Conservation (phyloP, 495 filamentous ascomycete species). For the Penicillium parvum region DNA sequence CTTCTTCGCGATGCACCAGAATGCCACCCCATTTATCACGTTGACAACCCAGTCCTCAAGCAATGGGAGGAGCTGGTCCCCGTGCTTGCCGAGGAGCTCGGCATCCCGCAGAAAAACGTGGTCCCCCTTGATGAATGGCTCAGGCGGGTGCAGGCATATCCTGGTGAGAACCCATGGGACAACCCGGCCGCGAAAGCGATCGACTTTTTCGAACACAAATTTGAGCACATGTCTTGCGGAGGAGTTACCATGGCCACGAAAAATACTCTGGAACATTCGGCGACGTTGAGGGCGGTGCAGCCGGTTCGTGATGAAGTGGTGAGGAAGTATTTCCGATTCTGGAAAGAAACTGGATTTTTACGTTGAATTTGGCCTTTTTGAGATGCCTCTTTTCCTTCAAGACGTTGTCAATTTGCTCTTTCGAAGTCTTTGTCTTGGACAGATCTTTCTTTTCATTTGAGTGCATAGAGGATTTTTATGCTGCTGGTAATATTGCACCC, state of each 20-base stretch:
- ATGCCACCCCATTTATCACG: conserved; percentile 43
- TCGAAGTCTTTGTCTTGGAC: too few species aligned
- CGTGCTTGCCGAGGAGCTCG: conserved; percentile 32
- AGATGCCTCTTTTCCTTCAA: too few species aligned
- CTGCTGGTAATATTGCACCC: too few species aligned
- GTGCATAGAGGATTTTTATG: too few species aligned
- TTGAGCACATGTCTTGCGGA: conserved; percentile 46
- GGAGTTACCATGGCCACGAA: conserved; percentile 40
- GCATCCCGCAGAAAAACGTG: conserved; percentile 20
- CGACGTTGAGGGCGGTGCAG: too few species aligned
- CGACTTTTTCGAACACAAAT: conserved; percentile 45
- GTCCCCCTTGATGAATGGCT: conserved; percentile 40
- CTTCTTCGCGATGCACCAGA: neutral
- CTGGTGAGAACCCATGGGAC: conserved; percentile 27
- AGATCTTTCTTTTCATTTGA: too few species aligned
- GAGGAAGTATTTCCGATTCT: too few species aligned
- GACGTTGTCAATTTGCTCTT: too few species aligned
- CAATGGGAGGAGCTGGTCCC: conserved; percentile 36
- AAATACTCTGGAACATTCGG: too few species aligned
- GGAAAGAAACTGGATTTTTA: too few species aligned
- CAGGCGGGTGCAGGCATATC: neutral
- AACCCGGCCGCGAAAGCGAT: conserved; percentile 40
- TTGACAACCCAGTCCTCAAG: conserved; percentile 46
- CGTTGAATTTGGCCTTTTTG: too few species aligned
- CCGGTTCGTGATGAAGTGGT: too few species aligned